Evolutionary conservation across 345 rosid species (phyloP), one percentile per base, ranked within the genome.

Genomic region (Gynandropsis gynandra): DNA sequence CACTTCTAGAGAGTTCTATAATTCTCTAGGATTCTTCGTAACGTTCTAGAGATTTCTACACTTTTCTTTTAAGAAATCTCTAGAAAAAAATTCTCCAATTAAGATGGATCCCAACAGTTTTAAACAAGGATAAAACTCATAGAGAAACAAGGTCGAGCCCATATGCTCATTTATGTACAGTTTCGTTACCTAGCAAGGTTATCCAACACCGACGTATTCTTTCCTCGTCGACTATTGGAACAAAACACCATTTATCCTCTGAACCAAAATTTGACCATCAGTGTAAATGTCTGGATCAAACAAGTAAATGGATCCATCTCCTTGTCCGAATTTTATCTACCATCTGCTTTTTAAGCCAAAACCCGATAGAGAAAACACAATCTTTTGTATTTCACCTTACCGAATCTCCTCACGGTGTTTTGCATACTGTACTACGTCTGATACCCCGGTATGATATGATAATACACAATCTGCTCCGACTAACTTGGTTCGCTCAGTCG

Each of bases 401-500:
- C 97, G 20, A 87, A 85, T 68, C 98, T 69, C 55, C 97, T 57
- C 4, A 85, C 98, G 1, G 97, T 81, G 58, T 92, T 92, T 61
- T 92, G 87, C 97, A 92, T 87, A 45, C 98, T 90, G 74, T 90
- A 96, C 31, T 90, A 96, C 0, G 98, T 90, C 48, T 90, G 98
- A 50, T 90, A 90, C 81, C 87, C 98, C 1, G 97, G 98, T 14
- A 92, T 75, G 10, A 92, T 69, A 21, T 92, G 98, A 61, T 84
- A 92, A 34, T 85, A 87, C 2, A 85, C 61, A 5, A 92, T 92
- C 79, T 87, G 93, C 50, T 92, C 98, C 8, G 98, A 97, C 16
- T 97, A 89, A 4, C 96, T 94, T 0, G 98, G 95, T 42, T 92
- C 98, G 38, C 95, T 92, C 5, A 92, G 46, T 54, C 85, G 98